Base-by-base conservation (phyloP, 2,329 filamentous ascomycete genomes). In the Colletotrichum spaethianum region DNA sequence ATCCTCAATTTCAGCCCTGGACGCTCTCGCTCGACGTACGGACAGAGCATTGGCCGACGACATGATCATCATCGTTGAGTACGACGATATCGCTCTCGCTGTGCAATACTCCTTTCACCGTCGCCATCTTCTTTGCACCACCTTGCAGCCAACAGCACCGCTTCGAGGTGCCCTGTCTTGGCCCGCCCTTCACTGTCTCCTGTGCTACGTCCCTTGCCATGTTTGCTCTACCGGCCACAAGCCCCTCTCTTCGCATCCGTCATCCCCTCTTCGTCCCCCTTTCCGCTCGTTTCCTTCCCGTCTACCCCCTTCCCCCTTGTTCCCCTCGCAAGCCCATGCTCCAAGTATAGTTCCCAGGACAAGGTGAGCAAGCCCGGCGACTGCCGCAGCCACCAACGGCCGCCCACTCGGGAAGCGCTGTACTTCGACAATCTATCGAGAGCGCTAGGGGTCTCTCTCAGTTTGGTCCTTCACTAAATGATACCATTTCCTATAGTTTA, bases 1-100 rank as follows among this genome's bases (percentile, higher is more conserved):
- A 48, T 59, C 23, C 42, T 64, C 70, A 72, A 63, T 70, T 42
- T 72, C 53, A 64, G 44, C 65, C 67, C 53, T 56, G 48, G 44
- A 23, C 42, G 36, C n/a, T 20, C 42, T 44, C 42, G 12, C 33
- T 53, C 36, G 48, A 46, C 46, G 53, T 28, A 36, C 44, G 40
- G 20, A 40, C 53, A 38, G 46, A 55, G 65, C 28, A 55, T 62
- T 38, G 59, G 33, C 44, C 59, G 28, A 36, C 31, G 31, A 20
- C 61, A 42, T 53, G 36, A n/a, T 33, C 61, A 42, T 53, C 48
- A n/a, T 33, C 61, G 4, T 40, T 31, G 44, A 18, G 18, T 14
- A 33, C 70, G 38, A 53, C 57, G 40, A 44, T 48, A 53, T 63
- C 40, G 16, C 40, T 23, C 20, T 18, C n/a, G 26, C 28, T 44